Conservation (phyloP, 1,284 basidiomycete genomes). For the Cystobasidium pallidum region DNA sequence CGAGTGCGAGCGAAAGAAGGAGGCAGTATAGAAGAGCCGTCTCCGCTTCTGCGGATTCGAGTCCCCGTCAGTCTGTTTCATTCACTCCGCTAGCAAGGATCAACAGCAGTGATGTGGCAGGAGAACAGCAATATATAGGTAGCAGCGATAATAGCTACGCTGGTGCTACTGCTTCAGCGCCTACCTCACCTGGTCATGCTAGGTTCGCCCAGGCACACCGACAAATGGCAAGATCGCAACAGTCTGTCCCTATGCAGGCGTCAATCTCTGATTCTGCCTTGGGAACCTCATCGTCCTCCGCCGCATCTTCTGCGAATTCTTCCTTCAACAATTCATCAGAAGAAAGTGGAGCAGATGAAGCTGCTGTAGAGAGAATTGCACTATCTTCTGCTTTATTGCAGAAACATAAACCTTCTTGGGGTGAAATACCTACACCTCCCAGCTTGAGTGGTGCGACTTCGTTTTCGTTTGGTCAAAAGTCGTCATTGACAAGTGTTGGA, state of each 20-base stretch:
- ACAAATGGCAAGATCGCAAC: neutral
- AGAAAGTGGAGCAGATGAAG: neutral
- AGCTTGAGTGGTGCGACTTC: conserved; percentile 12
- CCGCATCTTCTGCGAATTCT: conserved; percentile 1
- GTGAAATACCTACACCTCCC: conserved; percentile 22
- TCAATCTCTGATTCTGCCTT: conserved; percentile 18
- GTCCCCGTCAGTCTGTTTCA: conserved; percentile 15
- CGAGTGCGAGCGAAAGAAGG: conserved; percentile 6
- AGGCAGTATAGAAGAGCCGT: conserved; percentile 12
- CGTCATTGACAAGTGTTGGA: too few relatives aligned
- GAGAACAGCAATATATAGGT: too few relatives aligned
- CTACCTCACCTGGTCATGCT: conserved; percentile 11
- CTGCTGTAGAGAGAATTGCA: neutral
- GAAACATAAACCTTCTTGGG: conserved; percentile 38
- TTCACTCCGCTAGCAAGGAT: conserved; percentile 14
- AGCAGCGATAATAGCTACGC: too few relatives aligned
- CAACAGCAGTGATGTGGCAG: neutral
- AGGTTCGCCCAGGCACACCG: neutral
- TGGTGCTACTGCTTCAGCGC: conserved; percentile 1
- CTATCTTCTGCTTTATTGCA: conserved; percentile 13
- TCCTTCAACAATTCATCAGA: conserved; percentile 20
- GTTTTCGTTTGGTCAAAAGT: conserved; percentile 14
- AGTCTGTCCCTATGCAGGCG: neutral
- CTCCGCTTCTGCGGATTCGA: conserved; percentile 33
- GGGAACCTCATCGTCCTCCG: neutral